These are phyloP conservation scores for Aspergillus neoniger DNA, from an alignment of 2,329 filamentous ascomycete genomes.

Conservation along the genomic window DNA sequence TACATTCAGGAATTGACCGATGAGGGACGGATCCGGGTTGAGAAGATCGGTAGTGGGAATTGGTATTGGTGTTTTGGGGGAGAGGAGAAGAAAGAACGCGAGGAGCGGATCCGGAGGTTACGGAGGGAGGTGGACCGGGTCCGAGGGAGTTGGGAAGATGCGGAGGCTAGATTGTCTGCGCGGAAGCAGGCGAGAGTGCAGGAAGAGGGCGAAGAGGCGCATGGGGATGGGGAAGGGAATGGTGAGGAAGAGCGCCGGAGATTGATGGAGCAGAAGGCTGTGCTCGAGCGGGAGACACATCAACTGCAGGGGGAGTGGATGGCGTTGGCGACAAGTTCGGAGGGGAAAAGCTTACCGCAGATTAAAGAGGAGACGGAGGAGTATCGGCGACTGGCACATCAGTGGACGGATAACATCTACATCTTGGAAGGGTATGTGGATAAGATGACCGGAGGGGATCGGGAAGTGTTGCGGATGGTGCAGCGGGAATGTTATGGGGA, in stretches of 20 bases:
- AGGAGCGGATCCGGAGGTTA: conserved; percentile 34
- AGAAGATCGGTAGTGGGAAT: conserved; percentile 71
- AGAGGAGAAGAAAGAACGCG: conserved; percentile 55
- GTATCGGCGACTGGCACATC: conserved; percentile 28
- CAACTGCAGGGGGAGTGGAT: conserved; percentile 29
- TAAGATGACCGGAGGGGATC: conserved; percentile 45
- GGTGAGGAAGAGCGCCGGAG: conserved; percentile 25
- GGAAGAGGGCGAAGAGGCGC: conserved; percentile 19
- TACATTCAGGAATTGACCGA: conserved; percentile 64
- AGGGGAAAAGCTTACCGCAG: conserved; percentile 31
- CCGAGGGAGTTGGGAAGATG: conserved; percentile 32
- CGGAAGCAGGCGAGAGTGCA: conserved; percentile 39
- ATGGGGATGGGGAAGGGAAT: conserved; percentile 21
- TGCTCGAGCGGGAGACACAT: conserved; percentile 33
- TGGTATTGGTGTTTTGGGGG: conserved; percentile 71
- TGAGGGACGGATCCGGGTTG: conserved; percentile 63
- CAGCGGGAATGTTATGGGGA: conserved; percentile 54
- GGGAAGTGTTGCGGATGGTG: conserved; percentile 46
- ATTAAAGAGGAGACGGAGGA: conserved; percentile 36
- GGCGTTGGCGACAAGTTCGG: conserved; percentile 12
- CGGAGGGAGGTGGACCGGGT: conserved; percentile 33
- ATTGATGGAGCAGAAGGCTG: conserved; percentile 25
- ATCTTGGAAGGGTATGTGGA: conserved; percentile 44
- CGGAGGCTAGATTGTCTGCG: conserved; percentile 39
- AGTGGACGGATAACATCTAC: conserved; percentile 50